A percentile compares a stretch with the other conserved stretches of the same genome.
Conservation (phyloP, 176 grass and related monocot genomes). For the Lolium multiflorum region DNA sequence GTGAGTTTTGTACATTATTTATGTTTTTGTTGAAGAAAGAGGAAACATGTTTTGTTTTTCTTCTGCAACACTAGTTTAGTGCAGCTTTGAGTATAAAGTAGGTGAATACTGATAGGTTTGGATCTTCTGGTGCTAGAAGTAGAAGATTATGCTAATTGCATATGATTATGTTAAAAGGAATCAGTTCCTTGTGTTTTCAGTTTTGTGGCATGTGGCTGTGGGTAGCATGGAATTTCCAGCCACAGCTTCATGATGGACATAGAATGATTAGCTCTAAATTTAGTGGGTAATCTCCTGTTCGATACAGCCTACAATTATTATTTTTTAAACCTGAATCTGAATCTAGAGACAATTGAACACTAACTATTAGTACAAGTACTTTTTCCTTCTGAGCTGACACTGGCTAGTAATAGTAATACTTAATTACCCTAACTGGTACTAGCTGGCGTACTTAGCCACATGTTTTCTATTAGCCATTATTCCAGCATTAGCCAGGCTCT, state of each 20-base stretch:
- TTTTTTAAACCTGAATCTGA: background rate
- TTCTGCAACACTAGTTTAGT: background rate
- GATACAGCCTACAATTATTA: constrained; percentile 14
- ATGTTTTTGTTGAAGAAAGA: background rate
- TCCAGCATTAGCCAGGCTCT: background rate
- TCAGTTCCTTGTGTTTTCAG: background rate
- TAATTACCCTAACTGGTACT: background rate
- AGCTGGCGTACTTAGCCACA: constrained; percentile 36
- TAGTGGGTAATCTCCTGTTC: constrained; percentile 38
- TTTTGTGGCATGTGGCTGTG: constrained; percentile 9
- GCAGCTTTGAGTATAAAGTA: background rate
- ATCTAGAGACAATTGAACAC: constrained; percentile 32
- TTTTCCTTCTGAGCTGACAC: background rate
- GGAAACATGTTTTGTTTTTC: background rate
- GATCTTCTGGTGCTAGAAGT: background rate
- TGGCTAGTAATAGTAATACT: background rate
- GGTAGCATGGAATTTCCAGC: constrained; percentile 31
- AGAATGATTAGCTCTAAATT: constrained; percentile 47
- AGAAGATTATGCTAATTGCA: background rate
- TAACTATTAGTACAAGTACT: background rate
- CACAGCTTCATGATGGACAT: constrained; percentile 32
- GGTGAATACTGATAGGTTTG: background rate
- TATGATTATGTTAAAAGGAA: background rate
- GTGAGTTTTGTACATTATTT: background rate
- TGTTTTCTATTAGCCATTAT: constrained; percentile 23